These are phyloP conservation scores for Nothophaeocryptopus gaeumannii DNA, from an alignment of 2,329 filamentous ascomycete species.

Conservation along the genomic window DNA sequence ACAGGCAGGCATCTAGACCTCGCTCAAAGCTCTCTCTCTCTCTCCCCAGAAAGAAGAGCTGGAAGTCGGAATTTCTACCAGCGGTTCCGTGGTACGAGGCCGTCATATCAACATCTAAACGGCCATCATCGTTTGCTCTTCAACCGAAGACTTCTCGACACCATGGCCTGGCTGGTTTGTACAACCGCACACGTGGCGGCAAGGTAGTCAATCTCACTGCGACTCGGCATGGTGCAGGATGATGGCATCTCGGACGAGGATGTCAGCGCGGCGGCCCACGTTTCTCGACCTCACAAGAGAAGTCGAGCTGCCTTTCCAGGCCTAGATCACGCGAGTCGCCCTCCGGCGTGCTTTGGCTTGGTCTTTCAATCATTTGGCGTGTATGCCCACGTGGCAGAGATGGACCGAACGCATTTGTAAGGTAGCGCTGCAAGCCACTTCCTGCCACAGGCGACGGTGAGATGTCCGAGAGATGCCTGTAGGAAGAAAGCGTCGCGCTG, in stretches of 20 bases:
- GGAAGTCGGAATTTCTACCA: background rate
- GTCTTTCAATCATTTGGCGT: background rate
- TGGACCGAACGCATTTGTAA: constrained; percentile 4
- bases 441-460: background rate
- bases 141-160: constrained; percentile 1
- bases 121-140: background rate
- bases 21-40: background rate
- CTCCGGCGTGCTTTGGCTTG: constrained; percentile 8
- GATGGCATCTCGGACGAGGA: background rate
- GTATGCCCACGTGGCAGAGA: constrained; percentile 14
- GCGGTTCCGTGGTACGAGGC: background rate
- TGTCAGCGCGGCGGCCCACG: constrained; percentile 4
- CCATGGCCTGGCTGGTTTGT: background rate
- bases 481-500: too few species aligned
- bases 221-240: constrained; percentile 11
- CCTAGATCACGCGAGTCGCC: background rate
- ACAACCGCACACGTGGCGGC: constrained; percentile 14
- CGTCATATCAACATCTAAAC: background rate
- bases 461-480: too few species aligned
- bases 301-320: constrained; percentile 11
- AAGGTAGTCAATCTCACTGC: constrained; percentile 12
- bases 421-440: constrained; percentile 4
- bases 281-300: background rate
- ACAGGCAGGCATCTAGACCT: too few species aligned
- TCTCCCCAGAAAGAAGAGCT: background rate